Base-by-base conservation (phyloP, 352 stramenopile species). In the Globisporangium iwayamae region DNA sequence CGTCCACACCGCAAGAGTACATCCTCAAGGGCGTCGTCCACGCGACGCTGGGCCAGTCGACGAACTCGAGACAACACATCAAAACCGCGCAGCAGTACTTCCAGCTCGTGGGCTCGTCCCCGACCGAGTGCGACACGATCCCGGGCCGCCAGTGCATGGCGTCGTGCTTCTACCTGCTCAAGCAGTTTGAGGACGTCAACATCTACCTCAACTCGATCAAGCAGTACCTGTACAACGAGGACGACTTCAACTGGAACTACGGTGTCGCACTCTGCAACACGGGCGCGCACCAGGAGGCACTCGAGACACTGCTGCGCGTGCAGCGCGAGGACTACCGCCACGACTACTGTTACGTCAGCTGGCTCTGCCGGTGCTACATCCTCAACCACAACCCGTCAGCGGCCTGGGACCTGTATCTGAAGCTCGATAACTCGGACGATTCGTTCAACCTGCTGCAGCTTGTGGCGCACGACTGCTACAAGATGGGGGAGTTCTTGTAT, bases 201-300 rank as follows among this genome's bases (percentile, higher is more conserved):
- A 98, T 98, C 54, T 98, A 98, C 76, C 81, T 98, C 48, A 98
- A 98, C 70, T 97, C 86, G 38, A 96, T 98, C 78, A 98, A 98
- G 75, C 83, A 96, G 59, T 94, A 96, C 74, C 82, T 98, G 59
- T 98, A 98, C 87, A 97, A 97, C 68, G 94, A 98, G 75, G 95
- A 99, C 76, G 90, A 97, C 58, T 99, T 99, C 79, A 99, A 99
- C 74, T 99, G 94, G 93, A 99, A 99, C 79, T 97, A 97, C 71
- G 96, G 95, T 18, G 79, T 98, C 56, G 77, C 92, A 25, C 80
- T 98, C 1, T 97, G 94, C 55, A 91, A 96, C 62, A 97, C 79
- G 16, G 92, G 93, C 4, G 87, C 96, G 56, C 97, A 96, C 71
- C 90, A 98, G 75, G 91, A 97, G 60, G 92, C 92, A 3, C 86